phyloP scores from a whole-genome alignment of 768 basidiomycete genomes.

The Phylloporus sp. region DNA sequence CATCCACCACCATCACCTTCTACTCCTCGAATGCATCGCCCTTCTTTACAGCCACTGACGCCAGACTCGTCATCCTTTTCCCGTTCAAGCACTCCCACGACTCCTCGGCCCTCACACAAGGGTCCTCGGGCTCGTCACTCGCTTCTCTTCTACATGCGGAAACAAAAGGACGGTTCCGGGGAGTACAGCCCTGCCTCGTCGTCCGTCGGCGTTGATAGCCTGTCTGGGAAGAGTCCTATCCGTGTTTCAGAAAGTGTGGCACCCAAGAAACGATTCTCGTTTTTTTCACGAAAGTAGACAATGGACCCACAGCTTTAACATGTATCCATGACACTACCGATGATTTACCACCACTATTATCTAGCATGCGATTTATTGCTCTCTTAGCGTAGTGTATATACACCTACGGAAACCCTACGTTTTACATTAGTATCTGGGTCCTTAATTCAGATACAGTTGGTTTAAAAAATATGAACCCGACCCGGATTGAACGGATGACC shows the following conservation, averaged over 20 bases:
- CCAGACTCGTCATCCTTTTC: constrained; percentile 30
- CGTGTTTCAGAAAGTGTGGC: constrained; percentile 1
- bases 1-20: constrained; percentile 17
- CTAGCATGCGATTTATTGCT: constrained; percentile 19
- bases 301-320: constrained; percentile 11
- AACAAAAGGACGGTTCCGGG: constrained; percentile 13
- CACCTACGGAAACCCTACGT: constrained; percentile 2
- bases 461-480: constrained; percentile 34
- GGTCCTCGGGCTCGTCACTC: constrained; percentile 26
- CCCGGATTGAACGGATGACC: constrained; percentile 48
- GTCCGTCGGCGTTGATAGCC: constrained; percentile 16
- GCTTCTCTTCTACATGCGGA: constrained; percentile 32
- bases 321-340: constrained; percentile 15
- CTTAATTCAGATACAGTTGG: not conserved
- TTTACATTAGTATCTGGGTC: constrained; percentile 2
- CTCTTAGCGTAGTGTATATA: constrained; percentile 10
- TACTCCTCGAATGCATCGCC: constrained; percentile 19
- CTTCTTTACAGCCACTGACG: constrained; percentile 28
- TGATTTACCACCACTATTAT: constrained; percentile 9
- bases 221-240: constrained; percentile 5
- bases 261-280: constrained; percentile 27
- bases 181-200: constrained; percentile 27
- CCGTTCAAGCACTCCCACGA: constrained; percentile 30
- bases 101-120: constrained; percentile 23
- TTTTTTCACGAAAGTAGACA: constrained; percentile 31